Evolutionary conservation across 1,284 basidiomycete genomes (phyloP), one percentile per base, ranked within the genome.

Genomic region (Heterobasidion parviporum): DNA sequence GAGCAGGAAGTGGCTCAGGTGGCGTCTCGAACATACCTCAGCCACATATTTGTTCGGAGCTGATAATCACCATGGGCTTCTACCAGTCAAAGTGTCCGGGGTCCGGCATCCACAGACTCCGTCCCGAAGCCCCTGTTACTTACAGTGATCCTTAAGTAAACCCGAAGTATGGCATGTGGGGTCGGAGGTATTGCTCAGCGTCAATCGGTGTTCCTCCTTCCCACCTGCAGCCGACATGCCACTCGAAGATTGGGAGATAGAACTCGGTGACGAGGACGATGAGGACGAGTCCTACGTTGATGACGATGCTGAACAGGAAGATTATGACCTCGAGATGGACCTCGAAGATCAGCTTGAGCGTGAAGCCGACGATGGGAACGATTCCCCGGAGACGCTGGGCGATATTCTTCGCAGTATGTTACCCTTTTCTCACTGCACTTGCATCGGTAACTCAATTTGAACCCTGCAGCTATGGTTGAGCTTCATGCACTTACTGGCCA

Each of bases 191-290:
- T 51, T 51, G 50, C 50, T 51, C 50, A 51, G 50, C 50, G 18
- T 35, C 35, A 15, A 20, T 12, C 14, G 18, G 20, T 14, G 14
- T 7, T 16, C 16, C 20, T 20, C 47, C 20, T 20, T 48, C 47
- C 18, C 47, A 48, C 18, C 14, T 32, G 7, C 47, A 7, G 20
- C 47, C 6, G 16, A 18, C 47, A 48, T 18, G 47, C n/a, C 14
- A n/a, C 38, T 10, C 38, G 38, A 41, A 41, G 46, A 48, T 16
- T 48, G 46, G 46, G 46, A 48, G n/a, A 52, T 54, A 50, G 44
- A 68, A 10, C 67, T 71, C 8, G 67, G 67, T 14, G 60, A 63
- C 50, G 63, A 65, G 16, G 60, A 61, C 7, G 57, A 57, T 20
- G 61, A 65, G 26, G 26, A 26, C 26, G 26, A 26, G 3, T 26